Percentiles rank a stretch among this genome's conserved stretches.
phyloP scores from a whole-genome alignment of 768 basidiomycete species.

The Boletus patriciae region DNA sequence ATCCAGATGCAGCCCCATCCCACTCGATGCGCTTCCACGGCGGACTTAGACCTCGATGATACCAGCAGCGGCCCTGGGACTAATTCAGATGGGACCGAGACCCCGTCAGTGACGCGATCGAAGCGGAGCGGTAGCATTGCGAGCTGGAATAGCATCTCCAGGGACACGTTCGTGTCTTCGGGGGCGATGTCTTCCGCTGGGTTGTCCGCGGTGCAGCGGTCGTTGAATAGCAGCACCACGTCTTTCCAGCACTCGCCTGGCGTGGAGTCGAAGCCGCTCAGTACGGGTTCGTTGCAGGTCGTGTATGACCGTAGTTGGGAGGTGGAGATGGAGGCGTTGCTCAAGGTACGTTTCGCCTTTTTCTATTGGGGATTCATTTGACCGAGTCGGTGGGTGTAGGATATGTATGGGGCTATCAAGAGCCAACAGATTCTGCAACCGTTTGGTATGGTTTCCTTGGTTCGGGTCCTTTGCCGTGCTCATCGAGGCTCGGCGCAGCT shows the following conservation, averaged over 20 bases:
- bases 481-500: constrained; percentile 51
- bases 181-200: constrained; percentile 36
- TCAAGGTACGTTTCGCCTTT: constrained; percentile 60
- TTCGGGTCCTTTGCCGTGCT: constrained; percentile 52
- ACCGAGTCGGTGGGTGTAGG: constrained; percentile 44
- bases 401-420: constrained; percentile 94
- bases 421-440: constrained; percentile 89
- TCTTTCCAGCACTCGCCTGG: constrained; percentile 57
- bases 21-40: constrained; percentile 50
- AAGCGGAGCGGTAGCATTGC: constrained; percentile 83
- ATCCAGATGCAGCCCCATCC: constrained; percentile 79
- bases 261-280: constrained; percentile 38
- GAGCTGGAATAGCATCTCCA: constrained; percentile 80
- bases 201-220: constrained; percentile 37
- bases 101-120: constrained; percentile 44
- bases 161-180: constrained; percentile 51
- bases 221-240: constrained; percentile 60
- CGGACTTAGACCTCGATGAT: constrained; percentile 69
- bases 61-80: constrained; percentile 55
- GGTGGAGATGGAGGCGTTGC: constrained; percentile 75
- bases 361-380: background rate
- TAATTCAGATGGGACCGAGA: constrained; percentile 60
- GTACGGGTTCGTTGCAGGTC: constrained; percentile 35
- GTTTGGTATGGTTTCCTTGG: constrained; percentile 43
- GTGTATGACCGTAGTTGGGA: constrained; percentile 77